Conservation (phyloP, 176 grass and related monocot species). For the Oryza officinalis region DNA sequence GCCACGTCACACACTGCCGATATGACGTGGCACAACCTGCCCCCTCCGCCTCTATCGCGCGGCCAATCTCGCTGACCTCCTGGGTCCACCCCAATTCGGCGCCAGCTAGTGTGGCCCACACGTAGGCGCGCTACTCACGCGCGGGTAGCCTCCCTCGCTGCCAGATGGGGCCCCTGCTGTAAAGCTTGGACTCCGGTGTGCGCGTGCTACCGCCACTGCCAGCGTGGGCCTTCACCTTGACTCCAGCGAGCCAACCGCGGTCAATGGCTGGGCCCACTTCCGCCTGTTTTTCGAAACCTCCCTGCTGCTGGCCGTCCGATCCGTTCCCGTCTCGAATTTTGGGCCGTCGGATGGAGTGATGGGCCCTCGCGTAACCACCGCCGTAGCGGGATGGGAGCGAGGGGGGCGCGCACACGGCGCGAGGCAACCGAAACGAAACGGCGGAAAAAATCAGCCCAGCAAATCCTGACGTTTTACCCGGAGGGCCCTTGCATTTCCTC, state of each 20-base stretch:
- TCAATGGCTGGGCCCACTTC: neutral
- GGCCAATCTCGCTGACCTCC: neutral
- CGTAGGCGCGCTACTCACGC: neutral
- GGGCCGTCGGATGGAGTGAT: neutral
- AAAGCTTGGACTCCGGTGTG: neutral
- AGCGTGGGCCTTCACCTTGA: neutral
- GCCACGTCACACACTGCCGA: neutral
- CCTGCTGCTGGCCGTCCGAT: neutral
- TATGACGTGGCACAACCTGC: neutral
- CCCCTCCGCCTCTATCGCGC: neutral
- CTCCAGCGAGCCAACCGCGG: neutral
- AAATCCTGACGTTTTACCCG: neutral
- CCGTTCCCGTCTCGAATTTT: neutral
- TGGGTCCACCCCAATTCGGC: neutral
- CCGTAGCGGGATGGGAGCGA: neutral
- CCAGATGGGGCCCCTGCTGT: neutral
- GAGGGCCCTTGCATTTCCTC: neutral
- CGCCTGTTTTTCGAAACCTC: neutral
- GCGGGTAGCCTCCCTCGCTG: neutral
- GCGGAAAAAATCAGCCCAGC: neutral
- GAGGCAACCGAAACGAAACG: slow-evolving; percentile 6
- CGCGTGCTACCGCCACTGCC: neutral
- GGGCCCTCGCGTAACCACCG: neutral
- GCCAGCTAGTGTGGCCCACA: neutral
- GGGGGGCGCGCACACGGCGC: no score